phyloP scores from a whole-genome alignment of 208 protist genomes.

The Plasmodiophora brassicae region DNA sequence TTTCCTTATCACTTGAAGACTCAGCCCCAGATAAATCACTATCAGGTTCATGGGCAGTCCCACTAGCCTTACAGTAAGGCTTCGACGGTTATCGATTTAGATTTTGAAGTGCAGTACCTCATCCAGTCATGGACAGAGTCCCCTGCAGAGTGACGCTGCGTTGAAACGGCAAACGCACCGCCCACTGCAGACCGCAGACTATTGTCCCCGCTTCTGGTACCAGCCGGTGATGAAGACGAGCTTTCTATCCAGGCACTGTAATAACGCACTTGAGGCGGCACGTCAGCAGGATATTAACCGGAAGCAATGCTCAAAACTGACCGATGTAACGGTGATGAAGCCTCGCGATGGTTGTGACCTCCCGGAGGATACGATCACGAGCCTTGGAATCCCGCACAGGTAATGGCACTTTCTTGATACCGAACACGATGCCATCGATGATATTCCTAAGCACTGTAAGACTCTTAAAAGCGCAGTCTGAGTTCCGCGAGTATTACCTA shows the following conservation, averaged over 20 bases:
- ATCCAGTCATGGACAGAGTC: slow-evolving; percentile 30
- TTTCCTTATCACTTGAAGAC: neutral
- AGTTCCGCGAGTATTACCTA: too few species aligned
- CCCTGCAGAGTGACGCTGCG: neutral
- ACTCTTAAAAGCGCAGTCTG: too few species aligned
- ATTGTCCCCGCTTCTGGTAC: too few species aligned
- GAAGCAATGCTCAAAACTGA: neutral
- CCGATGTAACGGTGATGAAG: slow-evolving; percentile 27
- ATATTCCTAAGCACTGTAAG: too few species aligned
- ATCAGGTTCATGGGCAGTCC: neutral
- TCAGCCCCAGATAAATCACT: neutral
- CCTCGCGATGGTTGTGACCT: slow-evolving; percentile 22
- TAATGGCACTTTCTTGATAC: slow-evolving; percentile 8
- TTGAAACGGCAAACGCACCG: neutral
- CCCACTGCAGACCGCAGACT: too few species aligned
- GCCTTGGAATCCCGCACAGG: neutral
- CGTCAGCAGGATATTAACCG: neutral
- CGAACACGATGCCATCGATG: neutral
- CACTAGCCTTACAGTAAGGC: too few species aligned
- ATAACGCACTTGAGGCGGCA: neutral
- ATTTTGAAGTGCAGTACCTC: neutral
- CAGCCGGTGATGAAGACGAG: neutral
- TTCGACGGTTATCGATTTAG: too few species aligned
- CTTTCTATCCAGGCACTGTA: slow-evolving; percentile 3
- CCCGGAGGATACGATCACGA: neutral